A percentile compares a stretch with the other conserved stretches of the same genome.
These are phyloP conservation scores for Plenodomus biglobosus DNA, from an alignment of 2,329 filamentous ascomycete genomes.

Conservation along the genomic window DNA sequence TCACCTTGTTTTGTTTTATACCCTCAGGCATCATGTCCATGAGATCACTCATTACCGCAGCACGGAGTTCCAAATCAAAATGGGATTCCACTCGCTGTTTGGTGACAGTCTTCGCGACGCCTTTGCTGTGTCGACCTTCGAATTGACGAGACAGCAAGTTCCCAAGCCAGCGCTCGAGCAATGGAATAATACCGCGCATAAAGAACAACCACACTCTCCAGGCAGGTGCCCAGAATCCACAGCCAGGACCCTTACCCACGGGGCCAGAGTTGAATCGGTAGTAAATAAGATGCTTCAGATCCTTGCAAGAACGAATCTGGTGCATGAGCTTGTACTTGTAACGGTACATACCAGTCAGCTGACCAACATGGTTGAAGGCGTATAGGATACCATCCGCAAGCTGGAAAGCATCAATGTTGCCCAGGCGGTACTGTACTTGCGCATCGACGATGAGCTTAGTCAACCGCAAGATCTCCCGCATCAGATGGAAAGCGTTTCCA, in stretches of 20 bases:
- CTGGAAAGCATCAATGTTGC: constrained; percentile 98
- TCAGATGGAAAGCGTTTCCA: constrained; percentile 97
- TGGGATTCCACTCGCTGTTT: constrained; percentile 99
- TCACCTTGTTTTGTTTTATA: constrained; percentile 99
- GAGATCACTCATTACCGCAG: constrained; percentile 97
- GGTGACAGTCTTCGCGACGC: constrained; percentile 97
- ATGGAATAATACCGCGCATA: constrained; percentile 95
- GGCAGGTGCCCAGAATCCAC: constrained; percentile 97
- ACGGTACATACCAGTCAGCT: constrained; percentile 98
- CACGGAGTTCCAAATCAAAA: constrained; percentile 94
- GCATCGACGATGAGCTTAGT: constrained; percentile 98
- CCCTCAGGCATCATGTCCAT: constrained; percentile 99
- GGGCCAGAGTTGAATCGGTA: constrained; percentile 97
- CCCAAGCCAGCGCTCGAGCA: constrained; percentile 95
- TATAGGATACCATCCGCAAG: constrained; percentile 98
- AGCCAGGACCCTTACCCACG: constrained; percentile 95
- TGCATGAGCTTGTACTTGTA: constrained; percentile 99
- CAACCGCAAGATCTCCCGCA: constrained; percentile 93
- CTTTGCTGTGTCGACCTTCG: constrained; percentile 97
- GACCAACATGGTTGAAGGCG: constrained; percentile 97
- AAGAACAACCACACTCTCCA: constrained; percentile 99
- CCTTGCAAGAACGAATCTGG: constrained; percentile 98
- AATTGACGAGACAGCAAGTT: constrained; percentile 97
- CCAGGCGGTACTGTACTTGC: constrained; percentile 94
- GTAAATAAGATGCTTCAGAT: constrained; percentile 98